These are phyloP conservation scores for Anisodus tanguticus DNA, from an alignment of 257 asterid genomes.

Conservation along the genomic window DNA sequence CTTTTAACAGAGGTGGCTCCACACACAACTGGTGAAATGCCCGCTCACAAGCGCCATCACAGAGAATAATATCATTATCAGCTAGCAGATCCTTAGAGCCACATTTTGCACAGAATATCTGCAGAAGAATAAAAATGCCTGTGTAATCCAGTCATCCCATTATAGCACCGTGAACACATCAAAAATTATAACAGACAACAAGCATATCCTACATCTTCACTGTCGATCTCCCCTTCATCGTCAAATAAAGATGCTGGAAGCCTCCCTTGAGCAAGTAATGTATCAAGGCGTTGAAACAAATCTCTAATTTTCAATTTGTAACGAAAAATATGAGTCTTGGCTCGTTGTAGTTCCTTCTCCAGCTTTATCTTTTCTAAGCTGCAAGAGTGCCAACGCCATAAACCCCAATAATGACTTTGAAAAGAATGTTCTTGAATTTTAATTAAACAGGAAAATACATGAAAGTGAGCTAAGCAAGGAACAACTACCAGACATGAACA, in stretches of 20 bases:
- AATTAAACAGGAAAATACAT: not conserved
- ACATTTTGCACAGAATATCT: constrained; percentile 99
- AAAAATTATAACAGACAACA: constrained; percentile 26
- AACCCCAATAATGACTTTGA: not conserved
- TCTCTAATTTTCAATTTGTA: constrained; percentile 86
- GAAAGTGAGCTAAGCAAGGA: constrained; percentile 18
- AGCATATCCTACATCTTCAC: constrained; percentile 82
- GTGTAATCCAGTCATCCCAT: constrained; percentile 33
- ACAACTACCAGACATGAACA: constrained; percentile 4
- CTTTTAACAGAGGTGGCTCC: constrained; percentile 89
- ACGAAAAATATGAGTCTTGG: constrained; percentile 74
- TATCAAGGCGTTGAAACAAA: constrained; percentile 75
- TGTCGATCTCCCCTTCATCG: constrained; percentile 82
- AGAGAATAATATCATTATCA: constrained; percentile 90
- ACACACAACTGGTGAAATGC: constrained; percentile 96
- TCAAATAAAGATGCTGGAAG: constrained; percentile 82
- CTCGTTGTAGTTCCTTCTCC: constrained; percentile 95
- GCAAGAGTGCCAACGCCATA: constrained; percentile 33
- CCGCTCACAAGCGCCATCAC: constrained; percentile 97
- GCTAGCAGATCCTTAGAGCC: constrained; percentile 79
- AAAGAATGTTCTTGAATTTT: too few species aligned
- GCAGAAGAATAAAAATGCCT: constrained; percentile 44
- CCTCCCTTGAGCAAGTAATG: constrained; percentile 70
- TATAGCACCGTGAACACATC: constrained; percentile 7
- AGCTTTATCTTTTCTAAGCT: constrained; percentile 96